phyloP scores from a whole-genome alignment of 192 early-diverging fungal genomes.

The Rhizophagus clarus region DNA sequence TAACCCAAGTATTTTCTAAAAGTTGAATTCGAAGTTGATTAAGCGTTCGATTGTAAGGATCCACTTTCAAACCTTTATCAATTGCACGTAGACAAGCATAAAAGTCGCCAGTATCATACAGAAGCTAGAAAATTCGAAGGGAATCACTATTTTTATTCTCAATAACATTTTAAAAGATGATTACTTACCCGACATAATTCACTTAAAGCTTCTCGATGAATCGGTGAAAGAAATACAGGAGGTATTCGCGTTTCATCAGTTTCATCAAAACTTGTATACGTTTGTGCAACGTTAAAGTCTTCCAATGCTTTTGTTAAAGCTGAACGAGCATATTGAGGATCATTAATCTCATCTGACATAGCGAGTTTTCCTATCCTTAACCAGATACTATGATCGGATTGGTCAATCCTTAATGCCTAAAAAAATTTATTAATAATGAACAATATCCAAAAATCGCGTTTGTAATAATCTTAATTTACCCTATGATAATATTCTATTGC shows the following conservation, averaged over 20 bases:
- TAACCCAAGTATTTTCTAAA: constrained; percentile 19
- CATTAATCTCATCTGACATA: constrained; percentile 11
- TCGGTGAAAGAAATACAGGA: background rate
- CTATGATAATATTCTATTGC: constrained; percentile 12
- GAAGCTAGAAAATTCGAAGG: background rate
- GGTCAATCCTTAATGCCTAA: constrained; percentile 11
- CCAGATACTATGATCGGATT: constrained; percentile 14
- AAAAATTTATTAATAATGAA: constrained; percentile 2
- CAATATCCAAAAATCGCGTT: no score
- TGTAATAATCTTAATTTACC: background rate
- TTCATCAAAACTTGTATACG: background rate
- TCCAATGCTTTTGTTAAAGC: constrained; percentile 12
- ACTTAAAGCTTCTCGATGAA: constrained; percentile 6
- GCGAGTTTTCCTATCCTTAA: constrained; percentile 8
- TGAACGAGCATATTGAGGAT: background rate
- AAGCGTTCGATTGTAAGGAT: constrained; percentile 11
- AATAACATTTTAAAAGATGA: background rate
- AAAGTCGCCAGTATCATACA: constrained; percentile 11
- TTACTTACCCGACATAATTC: background rate
- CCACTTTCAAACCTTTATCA: constrained; percentile 22
- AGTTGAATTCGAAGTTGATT: constrained; percentile 26
- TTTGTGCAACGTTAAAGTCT: background rate
- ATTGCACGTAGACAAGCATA: background rate
- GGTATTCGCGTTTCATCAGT: no score
- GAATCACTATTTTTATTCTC: background rate